Conservation (phyloP, 805 yeast genomes). For the Monosporozyma aquatica region DNA sequence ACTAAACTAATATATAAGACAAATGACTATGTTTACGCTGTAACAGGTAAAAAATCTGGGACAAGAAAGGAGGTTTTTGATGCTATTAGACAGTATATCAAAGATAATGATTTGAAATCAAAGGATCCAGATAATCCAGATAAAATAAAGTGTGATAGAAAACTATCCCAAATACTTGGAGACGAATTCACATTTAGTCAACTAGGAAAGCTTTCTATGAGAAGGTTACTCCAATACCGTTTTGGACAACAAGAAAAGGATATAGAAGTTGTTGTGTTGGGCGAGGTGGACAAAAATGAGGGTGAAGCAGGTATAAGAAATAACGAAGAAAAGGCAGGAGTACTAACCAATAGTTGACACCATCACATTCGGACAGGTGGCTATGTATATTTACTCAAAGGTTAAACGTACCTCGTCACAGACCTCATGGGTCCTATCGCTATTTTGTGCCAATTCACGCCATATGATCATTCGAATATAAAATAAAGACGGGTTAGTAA, state of each 20-base stretch:
- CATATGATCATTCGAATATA: too few relatives aligned
- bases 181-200: not conserved
- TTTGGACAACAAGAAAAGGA: not conserved
- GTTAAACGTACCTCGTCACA: too few relatives aligned
- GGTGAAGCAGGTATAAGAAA: not conserved
- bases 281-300: too few relatives aligned
- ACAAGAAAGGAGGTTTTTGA: not conserved
- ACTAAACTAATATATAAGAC: not conserved
- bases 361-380: too few relatives aligned
- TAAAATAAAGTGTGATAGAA: constrained; percentile 1
- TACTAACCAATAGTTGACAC: too few relatives aligned
- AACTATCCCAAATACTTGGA: not conserved
- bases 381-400: too few relatives aligned
- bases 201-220: not conserved
- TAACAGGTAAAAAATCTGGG: not conserved
- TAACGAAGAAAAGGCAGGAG: not conserved
- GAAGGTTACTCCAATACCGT: not conserved
- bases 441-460: too few relatives aligned
- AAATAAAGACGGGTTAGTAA: too few relatives aligned
- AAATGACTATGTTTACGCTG: not conserved
- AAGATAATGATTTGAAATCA: not conserved
- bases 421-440: too few relatives aligned
- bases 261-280: not conserved
- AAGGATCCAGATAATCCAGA: not conserved
- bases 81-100: not conserved